Conservation (phyloP, 179 eudicot genomes). For the Heliamphora ciliata region DNA sequence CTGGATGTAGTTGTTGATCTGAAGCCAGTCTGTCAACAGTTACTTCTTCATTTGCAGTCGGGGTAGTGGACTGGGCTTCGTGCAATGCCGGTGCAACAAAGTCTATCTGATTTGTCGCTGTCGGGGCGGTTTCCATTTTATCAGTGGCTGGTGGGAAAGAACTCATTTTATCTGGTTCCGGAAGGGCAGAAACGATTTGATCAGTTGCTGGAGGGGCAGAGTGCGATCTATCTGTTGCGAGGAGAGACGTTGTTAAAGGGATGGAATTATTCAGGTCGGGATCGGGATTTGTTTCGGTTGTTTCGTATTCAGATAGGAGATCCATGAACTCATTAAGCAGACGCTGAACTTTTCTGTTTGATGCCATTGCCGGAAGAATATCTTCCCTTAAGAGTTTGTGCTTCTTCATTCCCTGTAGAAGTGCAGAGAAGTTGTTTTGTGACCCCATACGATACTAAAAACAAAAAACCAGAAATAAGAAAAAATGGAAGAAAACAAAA, state of each 20-base stretch:
- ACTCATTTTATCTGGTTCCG: slow-evolving; percentile 20
- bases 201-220: slow-evolving; percentile 19
- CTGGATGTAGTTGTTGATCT: slow-evolving; percentile 15
- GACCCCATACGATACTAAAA: neutral
- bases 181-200: slow-evolving; percentile 21
- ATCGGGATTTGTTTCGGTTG: slow-evolving; percentile 26
- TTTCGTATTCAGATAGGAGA: slow-evolving; percentile 73
- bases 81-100: neutral
- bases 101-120: slow-evolving; percentile 19
- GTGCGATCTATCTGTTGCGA: slow-evolving; percentile 21
- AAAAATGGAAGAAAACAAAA: neutral
- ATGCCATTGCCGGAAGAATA: slow-evolving; percentile 91
- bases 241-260: slow-evolving; percentile 10
- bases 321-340: slow-evolving; percentile 93
- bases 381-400: slow-evolving; percentile 89
- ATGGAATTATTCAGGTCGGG: slow-evolving; percentile 22
- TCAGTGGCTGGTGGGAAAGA: slow-evolving; percentile 13
- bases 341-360: slow-evolving; percentile 87
- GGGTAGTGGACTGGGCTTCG: slow-evolving; percentile 11
- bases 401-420: slow-evolving; percentile 75
- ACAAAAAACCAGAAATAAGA: neutral
- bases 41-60: slow-evolving; percentile 22
- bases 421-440: neutral
- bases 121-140: slow-evolving; percentile 16
- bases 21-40: slow-evolving; percentile 17